phyloP scores from a whole-genome alignment of 805 yeast species.

The Debaryomyces prosopidis region DNA sequence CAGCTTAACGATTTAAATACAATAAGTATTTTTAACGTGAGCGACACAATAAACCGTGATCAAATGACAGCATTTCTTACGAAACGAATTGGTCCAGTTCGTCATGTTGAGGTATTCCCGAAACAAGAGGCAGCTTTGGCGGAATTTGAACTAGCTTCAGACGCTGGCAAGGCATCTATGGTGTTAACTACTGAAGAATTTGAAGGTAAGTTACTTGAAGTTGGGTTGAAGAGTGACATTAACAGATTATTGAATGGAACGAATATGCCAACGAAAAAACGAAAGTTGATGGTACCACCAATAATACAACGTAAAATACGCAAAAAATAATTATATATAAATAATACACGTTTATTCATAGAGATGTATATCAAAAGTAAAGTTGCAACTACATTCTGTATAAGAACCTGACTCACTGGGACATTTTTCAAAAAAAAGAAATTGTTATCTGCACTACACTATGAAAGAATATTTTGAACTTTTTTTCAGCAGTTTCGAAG shows the following conservation, averaged over 20 bases:
- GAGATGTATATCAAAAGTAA: too few species aligned
- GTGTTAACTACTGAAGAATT: constrained; percentile 38
- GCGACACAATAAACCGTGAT: constrained; percentile 35
- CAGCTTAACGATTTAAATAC: constrained; percentile 18
- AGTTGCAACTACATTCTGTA: constrained; percentile 1
- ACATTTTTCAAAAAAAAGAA: background rate
- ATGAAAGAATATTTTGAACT: background rate
- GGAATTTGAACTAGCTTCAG: constrained; percentile 39
- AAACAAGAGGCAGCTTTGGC: constrained; percentile 50
- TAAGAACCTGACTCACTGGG: background rate
- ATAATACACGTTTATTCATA: too few species aligned
- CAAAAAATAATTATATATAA: too few species aligned
- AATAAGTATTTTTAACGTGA: constrained; percentile 22
- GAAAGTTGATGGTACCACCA: constrained; percentile 8
- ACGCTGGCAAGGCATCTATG: constrained; percentile 55
- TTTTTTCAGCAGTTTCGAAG: background rate
- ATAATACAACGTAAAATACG: background rate
- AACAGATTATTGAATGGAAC: background rate
- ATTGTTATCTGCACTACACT: background rate
- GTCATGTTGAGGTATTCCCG: constrained; percentile 46
- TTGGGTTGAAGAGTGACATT: constrained; percentile 9
- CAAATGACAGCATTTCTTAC: constrained; percentile 32
- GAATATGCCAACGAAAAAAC: background rate
- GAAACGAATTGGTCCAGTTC: constrained; percentile 34
- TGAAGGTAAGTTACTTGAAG: constrained; percentile 24